Conservation (phyloP, 2,329 filamentous ascomycete genomes). For the Colletotrichum falcatum region DNA sequence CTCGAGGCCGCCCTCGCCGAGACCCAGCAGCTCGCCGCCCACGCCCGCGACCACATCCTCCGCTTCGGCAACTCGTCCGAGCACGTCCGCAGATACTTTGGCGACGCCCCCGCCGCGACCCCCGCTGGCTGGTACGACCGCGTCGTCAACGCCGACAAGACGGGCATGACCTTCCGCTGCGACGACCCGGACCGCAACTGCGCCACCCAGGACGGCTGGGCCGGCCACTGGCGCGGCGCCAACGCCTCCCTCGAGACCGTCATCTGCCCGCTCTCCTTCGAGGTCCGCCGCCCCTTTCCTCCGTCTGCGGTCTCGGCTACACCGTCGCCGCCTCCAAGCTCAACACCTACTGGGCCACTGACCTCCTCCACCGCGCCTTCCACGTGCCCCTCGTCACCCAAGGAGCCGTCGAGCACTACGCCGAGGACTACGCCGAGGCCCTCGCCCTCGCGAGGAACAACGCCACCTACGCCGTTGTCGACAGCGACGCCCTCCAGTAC, state of each 20-base stretch:
- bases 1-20: constrained; percentile 69
- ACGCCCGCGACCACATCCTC: constrained; percentile 73
- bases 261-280: constrained; percentile 74
- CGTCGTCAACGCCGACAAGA: constrained; percentile 68
- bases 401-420: constrained; percentile 70
- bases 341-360: constrained; percentile 74
- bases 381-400: constrained; percentile 73
- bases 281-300: constrained; percentile 67
- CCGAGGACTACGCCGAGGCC: constrained; percentile 67
- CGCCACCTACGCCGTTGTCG: constrained; percentile 62
- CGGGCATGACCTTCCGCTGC: constrained; percentile 71
- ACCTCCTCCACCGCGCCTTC: constrained; percentile 75
- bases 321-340: constrained; percentile 66
- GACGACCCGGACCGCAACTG: constrained; percentile 78
- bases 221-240: constrained; percentile 74
- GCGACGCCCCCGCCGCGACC: constrained; percentile 66
- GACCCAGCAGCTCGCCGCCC: constrained; percentile 66
- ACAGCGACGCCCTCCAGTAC: constrained; percentile 74
- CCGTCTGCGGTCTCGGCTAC: constrained; percentile 73
- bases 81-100: constrained; percentile 76
- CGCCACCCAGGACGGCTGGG: constrained; percentile 64
- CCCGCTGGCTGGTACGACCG: constrained; percentile 73
- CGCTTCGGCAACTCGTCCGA: constrained; percentile 67
- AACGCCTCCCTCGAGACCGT: constrained; percentile 77
- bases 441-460: constrained; percentile 62